Evolutionary conservation across 2,329 filamentous ascomycete species (phyloP).

Genomic region (Bipolaris bicolor): DNA sequence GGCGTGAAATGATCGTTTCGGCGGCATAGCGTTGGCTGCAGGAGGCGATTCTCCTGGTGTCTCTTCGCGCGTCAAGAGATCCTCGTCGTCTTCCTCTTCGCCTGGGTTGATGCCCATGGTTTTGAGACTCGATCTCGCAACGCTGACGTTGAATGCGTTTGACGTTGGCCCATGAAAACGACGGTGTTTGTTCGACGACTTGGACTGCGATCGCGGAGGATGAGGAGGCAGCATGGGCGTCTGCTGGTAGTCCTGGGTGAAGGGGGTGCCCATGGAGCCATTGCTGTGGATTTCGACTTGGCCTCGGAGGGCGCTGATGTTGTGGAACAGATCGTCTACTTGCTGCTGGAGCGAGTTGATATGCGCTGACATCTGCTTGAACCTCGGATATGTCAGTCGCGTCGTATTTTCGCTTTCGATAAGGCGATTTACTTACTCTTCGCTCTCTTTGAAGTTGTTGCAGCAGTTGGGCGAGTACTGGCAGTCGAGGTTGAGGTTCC

Average conservation of each 20-base stretch:
- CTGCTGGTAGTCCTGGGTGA: constrained; percentile 40
- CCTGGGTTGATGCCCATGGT: constrained; percentile 83
- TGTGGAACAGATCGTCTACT: constrained; percentile 76
- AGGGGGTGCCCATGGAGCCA: constrained; percentile 39
- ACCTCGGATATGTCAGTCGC: constrained; percentile 53
- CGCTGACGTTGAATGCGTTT: constrained; percentile 81
- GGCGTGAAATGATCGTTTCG: constrained; percentile 46
- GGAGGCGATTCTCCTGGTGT: constrained; percentile 59
- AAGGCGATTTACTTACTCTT: constrained; percentile 53
- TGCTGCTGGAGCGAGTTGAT: constrained; percentile 80
- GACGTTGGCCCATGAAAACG: constrained; percentile 86
- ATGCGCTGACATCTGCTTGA: constrained; percentile 78
- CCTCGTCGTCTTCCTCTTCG: constrained; percentile 67
- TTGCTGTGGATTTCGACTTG: constrained; percentile 49
- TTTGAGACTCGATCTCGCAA: constrained; percentile 84
- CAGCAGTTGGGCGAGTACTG: constrained; percentile 72
- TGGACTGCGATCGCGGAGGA: constrained; percentile 48
- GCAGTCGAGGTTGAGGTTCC: constrained; percentile 68
- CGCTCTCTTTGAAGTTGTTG: constrained; percentile 88
- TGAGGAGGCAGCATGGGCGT: constrained; percentile 43
- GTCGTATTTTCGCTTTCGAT: neutral
- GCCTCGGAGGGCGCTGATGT: constrained; percentile 69
- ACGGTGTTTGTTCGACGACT: constrained; percentile 57
- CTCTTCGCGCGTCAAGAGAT: constrained; percentile 58
- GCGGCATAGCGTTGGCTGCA: constrained; percentile 18